Evolutionary conservation across 768 basidiomycete species (phyloP), one percentile per base, ranked within the genome.

Genomic region (Termitomyces sp.): DNA sequence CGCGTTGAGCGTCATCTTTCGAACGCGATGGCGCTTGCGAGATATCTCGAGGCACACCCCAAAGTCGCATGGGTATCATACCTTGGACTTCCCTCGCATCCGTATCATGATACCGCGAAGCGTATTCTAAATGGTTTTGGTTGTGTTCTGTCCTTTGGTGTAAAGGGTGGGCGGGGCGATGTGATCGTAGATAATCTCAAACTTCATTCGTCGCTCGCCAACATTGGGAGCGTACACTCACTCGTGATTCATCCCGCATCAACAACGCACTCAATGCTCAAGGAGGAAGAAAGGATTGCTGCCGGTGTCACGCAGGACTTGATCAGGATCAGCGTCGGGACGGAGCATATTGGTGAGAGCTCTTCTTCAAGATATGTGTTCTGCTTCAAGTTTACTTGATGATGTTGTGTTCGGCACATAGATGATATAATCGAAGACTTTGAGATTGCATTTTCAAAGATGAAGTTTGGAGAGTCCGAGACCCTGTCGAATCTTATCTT

Each of bases 11-110:
- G 86, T 38, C 85, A 88, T 62, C 76, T 70, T 36, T 72, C 77
- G 18, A 88, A 88, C 57, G 78, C 85, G 0, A 70, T 86, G 5
- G 73, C 60, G 30, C 49, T 55, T 59, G 70, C 28, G 46, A 68
- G 61, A 36, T 84, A 75, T 71, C 77, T 88, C 28, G 73, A 81
- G 59, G 62, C 74, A 45, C 80, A 88, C 63, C 76, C 79, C 8
- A 76, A 79, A 52, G 76, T 88, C 20, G 70, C 77, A 1, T 88
- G 84, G 86, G 85, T 87, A 2, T 80, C 78, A 0, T 89, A 88
- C 62, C 73, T 81, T 33, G 88, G 88, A 0, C 75, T 87, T 0
- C 60, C 65, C 35, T 69, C 59, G 4, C 88, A 88, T 66, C 60
- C 72, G 0, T 81, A 78, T 47, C 79, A 89, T 66, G 67, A 69